These are phyloP conservation scores for Populus hybrid DNA, from an alignment of 441 rosid genomes.

Conservation along the genomic window DNA sequence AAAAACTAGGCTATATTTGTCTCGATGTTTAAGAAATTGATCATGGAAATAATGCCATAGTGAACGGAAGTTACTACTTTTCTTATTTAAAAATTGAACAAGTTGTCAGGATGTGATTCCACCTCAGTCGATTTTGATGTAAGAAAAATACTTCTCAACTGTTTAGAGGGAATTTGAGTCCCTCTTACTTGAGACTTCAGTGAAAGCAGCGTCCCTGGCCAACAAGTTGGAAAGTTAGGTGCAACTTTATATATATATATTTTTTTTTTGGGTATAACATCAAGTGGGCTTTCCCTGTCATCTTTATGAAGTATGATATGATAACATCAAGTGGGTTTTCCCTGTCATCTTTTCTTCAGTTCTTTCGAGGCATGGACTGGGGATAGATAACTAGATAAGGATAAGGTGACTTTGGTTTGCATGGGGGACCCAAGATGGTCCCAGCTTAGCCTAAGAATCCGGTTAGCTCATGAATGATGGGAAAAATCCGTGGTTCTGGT, in stretches of 20 bases:
- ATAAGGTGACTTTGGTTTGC: background rate
- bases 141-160: background rate
- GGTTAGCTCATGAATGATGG: background rate
- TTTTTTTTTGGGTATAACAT: background rate
- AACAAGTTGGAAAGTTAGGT: background rate
- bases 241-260: background rate
- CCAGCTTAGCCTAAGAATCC: background rate
- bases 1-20: background rate
- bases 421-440: conserved; percentile 11
- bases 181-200: background rate
- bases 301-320: too few relatives aligned
- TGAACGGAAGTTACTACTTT: background rate
- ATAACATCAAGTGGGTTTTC: too few relatives aligned
- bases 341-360: background rate
- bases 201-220: background rate
- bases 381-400: conserved; percentile 23
- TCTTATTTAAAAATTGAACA: background rate
- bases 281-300: too few relatives aligned
- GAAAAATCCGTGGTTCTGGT: too few relatives aligned
- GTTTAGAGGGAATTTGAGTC: background rate
- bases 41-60: too few relatives aligned
- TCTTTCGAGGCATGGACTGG: background rate
- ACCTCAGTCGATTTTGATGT: background rate
- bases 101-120: background rate
- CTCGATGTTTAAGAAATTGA: background rate